These are phyloP conservation scores for Fraxinus cuspidata DNA, from an alignment of 257 asterid genomes.

Conservation along the genomic window DNA sequence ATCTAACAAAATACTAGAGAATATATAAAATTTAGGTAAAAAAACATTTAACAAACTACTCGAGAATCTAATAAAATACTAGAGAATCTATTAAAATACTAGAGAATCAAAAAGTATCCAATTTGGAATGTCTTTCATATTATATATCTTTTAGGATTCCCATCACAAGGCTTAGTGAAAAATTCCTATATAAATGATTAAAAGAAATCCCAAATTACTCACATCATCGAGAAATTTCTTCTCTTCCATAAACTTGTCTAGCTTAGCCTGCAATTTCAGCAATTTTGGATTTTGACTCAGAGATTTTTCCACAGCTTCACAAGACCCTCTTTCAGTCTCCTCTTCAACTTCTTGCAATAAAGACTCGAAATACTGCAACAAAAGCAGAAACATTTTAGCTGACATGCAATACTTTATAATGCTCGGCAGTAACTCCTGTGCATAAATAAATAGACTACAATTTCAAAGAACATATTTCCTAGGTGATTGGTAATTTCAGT, in stretches of 20 bases:
- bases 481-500: not conserved
- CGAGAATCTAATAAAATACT: no score
- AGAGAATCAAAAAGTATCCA: no score
- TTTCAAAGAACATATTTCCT: not conserved
- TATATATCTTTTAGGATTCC: no score
- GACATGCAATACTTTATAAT: conserved; percentile 9
- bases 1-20: no score
- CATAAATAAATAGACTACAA: not conserved
- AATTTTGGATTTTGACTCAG: conserved; percentile 67
- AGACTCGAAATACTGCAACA: conserved; percentile 78
- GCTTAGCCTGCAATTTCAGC: conserved; percentile 67
- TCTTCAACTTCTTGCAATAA: conserved; percentile 71
- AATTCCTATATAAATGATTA: not conserved
- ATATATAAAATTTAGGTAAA: no score
- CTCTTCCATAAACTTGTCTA: conserved; percentile 64
- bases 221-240: conserved; percentile 83
- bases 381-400: conserved; percentile 36
- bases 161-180: not conserved
- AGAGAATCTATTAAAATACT: no score
- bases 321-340: conserved; percentile 63
- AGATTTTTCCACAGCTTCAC: conserved; percentile 72
- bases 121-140: no score
- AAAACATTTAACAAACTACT: no score
- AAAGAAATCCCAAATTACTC: conserved; percentile 30
- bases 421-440: not conserved